A percentile compares a stretch with the other conserved stretches of the same genome.
Conservation (phyloP, 345 rosid genomes). For the Limnanthes douglasii region DNA sequence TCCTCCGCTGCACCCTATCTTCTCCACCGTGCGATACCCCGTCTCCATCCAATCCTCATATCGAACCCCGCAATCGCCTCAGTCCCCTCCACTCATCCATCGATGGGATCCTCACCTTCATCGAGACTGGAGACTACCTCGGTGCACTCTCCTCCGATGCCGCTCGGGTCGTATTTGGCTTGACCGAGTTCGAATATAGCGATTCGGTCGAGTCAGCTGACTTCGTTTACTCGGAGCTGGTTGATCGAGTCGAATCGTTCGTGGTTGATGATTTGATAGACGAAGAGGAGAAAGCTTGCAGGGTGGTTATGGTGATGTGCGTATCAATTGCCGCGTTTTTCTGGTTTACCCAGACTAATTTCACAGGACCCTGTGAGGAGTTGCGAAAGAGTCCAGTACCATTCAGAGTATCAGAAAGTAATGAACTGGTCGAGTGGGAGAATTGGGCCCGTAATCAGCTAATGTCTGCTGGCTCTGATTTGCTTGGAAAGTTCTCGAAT, state of each 20-base stretch:
- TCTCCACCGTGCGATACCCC: constrained; percentile 8
- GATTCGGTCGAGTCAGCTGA: constrained; percentile 32
- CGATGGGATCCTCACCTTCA: constrained; percentile 23
- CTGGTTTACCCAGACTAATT: constrained; percentile 47
- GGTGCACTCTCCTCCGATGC: constrained; percentile 40
- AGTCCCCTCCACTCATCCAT: constrained; percentile 23
- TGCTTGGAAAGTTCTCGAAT: constrained; percentile 66
- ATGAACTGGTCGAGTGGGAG: constrained; percentile 41
- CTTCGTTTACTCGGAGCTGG: constrained; percentile 30
- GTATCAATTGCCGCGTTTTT: constrained; percentile 51
- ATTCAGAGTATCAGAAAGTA: constrained; percentile 19
- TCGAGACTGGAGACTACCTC: constrained; percentile 63
- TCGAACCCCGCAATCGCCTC: constrained; percentile 1
- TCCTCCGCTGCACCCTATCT: constrained; percentile 33
- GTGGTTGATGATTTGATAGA: constrained; percentile 14
- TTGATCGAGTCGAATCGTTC: constrained; percentile 29
- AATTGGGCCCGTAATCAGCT: constrained; percentile 78
- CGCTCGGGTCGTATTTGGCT: constrained; percentile 14
- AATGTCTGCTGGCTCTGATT: constrained; percentile 64
- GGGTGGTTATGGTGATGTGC: constrained; percentile 42
- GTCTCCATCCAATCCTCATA: constrained; percentile 1
- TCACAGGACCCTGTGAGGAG: constrained; percentile 50
- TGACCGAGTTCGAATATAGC: constrained; percentile 11
- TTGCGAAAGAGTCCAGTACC: constrained; percentile 30
- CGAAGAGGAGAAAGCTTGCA: constrained; percentile 26